Percentiles rank a stretch among this genome's conserved stretches.
phyloP scores from a whole-genome alignment of 2,329 filamentous ascomycete species.

The Corniculantispora saksenae region DNA sequence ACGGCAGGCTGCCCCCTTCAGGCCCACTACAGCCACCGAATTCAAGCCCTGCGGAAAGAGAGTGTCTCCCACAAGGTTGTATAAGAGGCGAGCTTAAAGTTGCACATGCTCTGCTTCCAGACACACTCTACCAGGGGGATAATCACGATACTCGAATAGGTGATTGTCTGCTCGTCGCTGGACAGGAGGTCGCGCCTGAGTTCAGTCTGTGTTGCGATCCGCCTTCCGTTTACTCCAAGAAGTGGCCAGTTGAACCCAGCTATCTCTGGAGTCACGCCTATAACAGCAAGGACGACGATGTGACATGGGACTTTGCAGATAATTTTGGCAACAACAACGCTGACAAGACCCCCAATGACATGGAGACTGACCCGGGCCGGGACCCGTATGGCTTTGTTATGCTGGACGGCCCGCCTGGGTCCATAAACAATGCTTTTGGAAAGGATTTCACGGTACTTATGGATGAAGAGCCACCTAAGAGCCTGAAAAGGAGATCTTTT shows the following conservation, averaged over 20 bases:
- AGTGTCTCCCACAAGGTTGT: too few relatives aligned
- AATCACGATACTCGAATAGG: too few relatives aligned
- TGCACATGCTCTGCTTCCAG: too few relatives aligned
- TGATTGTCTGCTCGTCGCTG: too few relatives aligned
- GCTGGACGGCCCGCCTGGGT: constrained; percentile 31
- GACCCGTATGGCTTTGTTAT: constrained; percentile 35
- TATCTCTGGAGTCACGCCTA: neutral
- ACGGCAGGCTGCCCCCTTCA: too few relatives aligned
- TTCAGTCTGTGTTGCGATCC: neutral
- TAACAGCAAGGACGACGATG: constrained; percentile 4
- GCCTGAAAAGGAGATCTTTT: constrained; percentile 24
- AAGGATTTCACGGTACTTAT: constrained; percentile 26
- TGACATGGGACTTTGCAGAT: constrained; percentile 7
- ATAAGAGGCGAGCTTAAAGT: too few relatives aligned
- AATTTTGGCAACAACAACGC: constrained; percentile 25
- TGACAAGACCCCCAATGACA: constrained; percentile 20
- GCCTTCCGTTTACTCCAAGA: constrained; percentile 2
- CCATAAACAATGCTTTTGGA: constrained; percentile 30
- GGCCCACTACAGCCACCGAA: too few relatives aligned
- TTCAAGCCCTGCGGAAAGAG: too few relatives aligned
- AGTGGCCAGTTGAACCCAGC: neutral
- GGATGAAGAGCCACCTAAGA: constrained; percentile 14
- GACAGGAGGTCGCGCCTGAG: constrained; percentile 21
- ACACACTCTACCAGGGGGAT: too few relatives aligned
- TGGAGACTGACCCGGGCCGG: constrained; percentile 21